Evolutionary conservation across 345 rosid genomes (phyloP), one percentile per base, ranked within the genome.

Genomic region (Corchorus olitorius): DNA sequence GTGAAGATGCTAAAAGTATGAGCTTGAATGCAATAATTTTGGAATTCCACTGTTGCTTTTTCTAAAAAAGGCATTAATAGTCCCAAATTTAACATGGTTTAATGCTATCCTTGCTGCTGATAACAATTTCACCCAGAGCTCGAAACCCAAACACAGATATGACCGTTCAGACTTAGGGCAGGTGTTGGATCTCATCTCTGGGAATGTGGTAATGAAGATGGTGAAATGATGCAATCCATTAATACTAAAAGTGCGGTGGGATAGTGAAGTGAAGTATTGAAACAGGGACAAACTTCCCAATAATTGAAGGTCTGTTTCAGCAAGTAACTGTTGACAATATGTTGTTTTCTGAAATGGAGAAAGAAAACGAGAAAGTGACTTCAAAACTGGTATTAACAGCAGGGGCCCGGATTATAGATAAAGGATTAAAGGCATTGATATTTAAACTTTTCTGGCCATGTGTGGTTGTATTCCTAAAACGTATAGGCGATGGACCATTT

Each of bases 21-120:
- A 69, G 45, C 15, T 49, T 69, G 61, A 52, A 50, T 70, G 73
- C 73, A 50, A 27, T 69, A 16, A 50, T 69, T 69, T 50, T 69
- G 59, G 59, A 33, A 33, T 22, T 8, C 16, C 15, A 1, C 5
- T 22, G 10, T 45, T 46, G 70, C 33, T 19, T 43, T 65, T 61
- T 61, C n/a, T 33, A 33, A 37, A n/a, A 41, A 60, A 27, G 15
- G 4, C 41, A 20, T 61, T 61, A 33, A 34, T 61, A 9, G 0
- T 34, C 34, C 65, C n/a, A 34, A 61, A n/a, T 61, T 33, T 12
- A 60, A 12, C 17, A 27, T 35, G 64, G 64, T 60, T 60, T 27
- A 39, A 39, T 39, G 41, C 41, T 39, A 2, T n/a, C n/a, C n/a
- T n/a, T n/a, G n/a, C n/a, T n/a, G n/a, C n/a, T n/a, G 43, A 39